Evolutionary conservation across 768 basidiomycete genomes (phyloP), one percentile per base, ranked within the genome.

Genomic region (Rhizopogon roseolus): DNA sequence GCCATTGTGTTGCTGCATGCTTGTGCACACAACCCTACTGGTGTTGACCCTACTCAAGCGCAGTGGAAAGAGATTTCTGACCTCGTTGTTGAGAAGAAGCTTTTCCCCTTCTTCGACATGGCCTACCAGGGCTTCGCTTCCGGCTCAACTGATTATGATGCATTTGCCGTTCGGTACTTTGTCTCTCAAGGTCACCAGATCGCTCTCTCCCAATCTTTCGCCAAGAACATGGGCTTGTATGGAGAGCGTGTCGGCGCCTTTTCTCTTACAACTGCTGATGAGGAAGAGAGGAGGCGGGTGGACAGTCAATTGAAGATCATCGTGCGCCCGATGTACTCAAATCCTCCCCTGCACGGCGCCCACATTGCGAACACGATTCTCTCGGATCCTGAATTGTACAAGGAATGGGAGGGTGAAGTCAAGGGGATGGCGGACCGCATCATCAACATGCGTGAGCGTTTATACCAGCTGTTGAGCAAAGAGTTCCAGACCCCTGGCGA

Each of bases 31-130:
- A 99, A 99, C 74, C 96, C 96, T n/a, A 95, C 93, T 37, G 96
- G 97, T 57, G 82, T 98, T 60, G 97, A 99, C 74, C 95, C 93
- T 29, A 97, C 95, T 9, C 82, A 79, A 19, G 86, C 84, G 48
- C 94, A 99, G 74, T 99, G 97, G 97, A 80, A 78, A 56, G 82
- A 90, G 68, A 85, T 99, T 57, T 93, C 90, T 41, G 81, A 93
- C 62, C 76, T 98, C 55, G 73, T 96, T 61, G 85, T 90, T 66
- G 88, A 93, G 76, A 91, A 83, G 77, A 82, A 85, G 59, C 81
- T 96, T 62, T 96, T 98, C 85, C 90, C 96, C 50, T 93, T 98
- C 84, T 98, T 98, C 70, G 97, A 99, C 73, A 98, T 98, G 94
- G 96, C 97, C 14, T 99, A 99, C 77, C 93, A 97, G 73, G 97